Percentiles rank a stretch among this genome's conserved stretches.
These are phyloP conservation scores for Umbelopsis isabellina DNA, from an alignment of 192 early-diverging fungal genomes.

Conservation along the genomic window DNA sequence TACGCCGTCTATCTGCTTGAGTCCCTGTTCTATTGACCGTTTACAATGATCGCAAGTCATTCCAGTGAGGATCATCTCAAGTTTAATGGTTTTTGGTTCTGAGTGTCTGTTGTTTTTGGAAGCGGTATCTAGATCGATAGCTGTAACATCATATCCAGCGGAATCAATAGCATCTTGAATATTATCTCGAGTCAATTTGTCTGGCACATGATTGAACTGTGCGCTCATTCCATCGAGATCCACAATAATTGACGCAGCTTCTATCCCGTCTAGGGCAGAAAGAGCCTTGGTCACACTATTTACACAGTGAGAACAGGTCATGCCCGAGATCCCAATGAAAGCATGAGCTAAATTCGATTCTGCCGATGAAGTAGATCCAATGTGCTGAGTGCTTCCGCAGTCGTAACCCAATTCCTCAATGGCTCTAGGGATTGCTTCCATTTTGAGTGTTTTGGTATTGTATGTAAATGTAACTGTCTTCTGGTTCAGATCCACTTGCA, in stretches of 20 bases:
- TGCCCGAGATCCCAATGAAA: conserved; percentile 51
- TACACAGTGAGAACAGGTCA: conserved; percentile 85
- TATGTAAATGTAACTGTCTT: conserved; percentile 62
- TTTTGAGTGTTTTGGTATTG: conserved; percentile 32
- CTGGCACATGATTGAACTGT: neutral
- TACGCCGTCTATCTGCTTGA: neutral
- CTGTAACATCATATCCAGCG: neutral
- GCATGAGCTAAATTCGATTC: neutral
- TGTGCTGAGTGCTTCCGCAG: conserved; percentile 29
- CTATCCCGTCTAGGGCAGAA: conserved; percentile 45
- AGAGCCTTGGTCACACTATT: conserved; percentile 66
- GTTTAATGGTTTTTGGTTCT: neutral
- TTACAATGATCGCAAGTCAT: conserved; percentile 13
- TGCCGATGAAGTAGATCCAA: neutral
- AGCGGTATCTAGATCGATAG: neutral
- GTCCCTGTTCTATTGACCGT: neutral
- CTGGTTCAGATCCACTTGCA: conserved; percentile 72
- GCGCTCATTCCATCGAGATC: conserved; percentile 71
- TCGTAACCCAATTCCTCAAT: conserved; percentile 84
- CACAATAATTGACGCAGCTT: conserved; percentile 60
- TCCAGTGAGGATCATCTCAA: neutral
- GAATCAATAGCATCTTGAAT: neutral
- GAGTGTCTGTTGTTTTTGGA: neutral
- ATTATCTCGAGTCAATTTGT: neutral
- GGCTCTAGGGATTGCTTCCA: conserved; percentile 46